phyloP scores from a whole-genome alignment of 2,329 filamentous ascomycete genomes.

The Penicillium psychrosexuale region DNA sequence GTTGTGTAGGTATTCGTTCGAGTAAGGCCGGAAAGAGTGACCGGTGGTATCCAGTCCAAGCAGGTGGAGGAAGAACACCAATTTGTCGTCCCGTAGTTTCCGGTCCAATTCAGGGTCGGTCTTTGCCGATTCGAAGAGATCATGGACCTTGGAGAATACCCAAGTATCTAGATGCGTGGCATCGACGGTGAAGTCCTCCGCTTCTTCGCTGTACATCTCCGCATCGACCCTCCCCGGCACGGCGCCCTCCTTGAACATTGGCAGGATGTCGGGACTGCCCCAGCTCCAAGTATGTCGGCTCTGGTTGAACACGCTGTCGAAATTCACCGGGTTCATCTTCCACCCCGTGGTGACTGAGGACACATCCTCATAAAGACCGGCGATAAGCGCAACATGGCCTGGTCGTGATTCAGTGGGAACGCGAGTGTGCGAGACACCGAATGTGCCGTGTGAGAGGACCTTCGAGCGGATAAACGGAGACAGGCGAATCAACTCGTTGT shows the following conservation, averaged over 20 bases:
- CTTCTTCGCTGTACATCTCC: slow-evolving; percentile 77
- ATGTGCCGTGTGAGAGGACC: slow-evolving; percentile 85
- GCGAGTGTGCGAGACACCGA: slow-evolving; percentile 93
- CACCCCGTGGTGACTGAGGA: slow-evolving; percentile 95
- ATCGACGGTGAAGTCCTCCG: slow-evolving; percentile 85
- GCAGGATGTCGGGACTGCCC: slow-evolving; percentile 95
- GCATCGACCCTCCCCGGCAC: slow-evolving; percentile 81
- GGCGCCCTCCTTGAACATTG: slow-evolving; percentile 96
- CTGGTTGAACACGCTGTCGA: slow-evolving; percentile 97
- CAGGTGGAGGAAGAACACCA: slow-evolving; percentile 93
- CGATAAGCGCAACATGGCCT: slow-evolving; percentile 94
- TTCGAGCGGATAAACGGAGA: slow-evolving; percentile 88
- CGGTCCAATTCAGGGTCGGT: slow-evolving; percentile 71
- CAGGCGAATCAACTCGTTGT: slow-evolving; percentile 64
- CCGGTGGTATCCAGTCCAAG: slow-evolving; percentile 89
- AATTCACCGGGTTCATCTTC: slow-evolving; percentile 97
- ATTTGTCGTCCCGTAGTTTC: slow-evolving; percentile 73
- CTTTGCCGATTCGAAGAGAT: slow-evolving; percentile 75
- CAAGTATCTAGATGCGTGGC: slow-evolving; percentile 80
- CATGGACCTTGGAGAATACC: slow-evolving; percentile 94
- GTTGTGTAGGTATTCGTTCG: slow-evolving; percentile 90
- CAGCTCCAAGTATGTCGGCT: slow-evolving; percentile 98
- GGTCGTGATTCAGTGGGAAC: slow-evolving; percentile 96
- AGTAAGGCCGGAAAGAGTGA: slow-evolving; percentile 84
- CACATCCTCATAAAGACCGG: slow-evolving; percentile 95